These are phyloP conservation scores for Tulasnella sp. DNA, from an alignment of 768 basidiomycete species.

Conservation along the genomic window DNA sequence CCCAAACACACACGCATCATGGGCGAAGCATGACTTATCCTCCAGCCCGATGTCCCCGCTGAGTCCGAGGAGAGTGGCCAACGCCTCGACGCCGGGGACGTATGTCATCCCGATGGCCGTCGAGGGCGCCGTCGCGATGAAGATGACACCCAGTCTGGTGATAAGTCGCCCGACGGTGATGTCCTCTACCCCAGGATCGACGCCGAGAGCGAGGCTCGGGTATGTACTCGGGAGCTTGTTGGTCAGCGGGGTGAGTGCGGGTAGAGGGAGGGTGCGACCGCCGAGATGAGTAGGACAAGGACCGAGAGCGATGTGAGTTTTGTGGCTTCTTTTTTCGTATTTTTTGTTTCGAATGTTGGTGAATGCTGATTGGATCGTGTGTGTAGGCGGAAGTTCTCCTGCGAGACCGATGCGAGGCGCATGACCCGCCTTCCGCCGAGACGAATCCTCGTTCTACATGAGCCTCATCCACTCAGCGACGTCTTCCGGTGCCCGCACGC, in stretches of 20 bases:
- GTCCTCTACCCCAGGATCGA: too few species aligned
- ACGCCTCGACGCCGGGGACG: neutral
- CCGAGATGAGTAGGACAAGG: neutral
- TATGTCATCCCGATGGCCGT: neutral
- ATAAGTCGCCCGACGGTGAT: neutral
- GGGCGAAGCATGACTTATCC: neutral
- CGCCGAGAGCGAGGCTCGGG: neutral
- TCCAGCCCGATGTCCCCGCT: neutral
- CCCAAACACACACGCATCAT: neutral
- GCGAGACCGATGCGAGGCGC: neutral
- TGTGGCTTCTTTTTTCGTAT: neutral
- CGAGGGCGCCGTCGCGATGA: neutral
- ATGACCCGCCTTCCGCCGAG: neutral
- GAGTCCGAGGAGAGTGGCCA: neutral
- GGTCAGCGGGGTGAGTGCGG: neutral
- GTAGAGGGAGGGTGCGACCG: neutral
- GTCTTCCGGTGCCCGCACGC: neutral
- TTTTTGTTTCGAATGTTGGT: neutral
- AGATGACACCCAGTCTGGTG: constrained; percentile 3
- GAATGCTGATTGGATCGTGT: neutral
- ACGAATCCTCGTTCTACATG: constrained; percentile 3
- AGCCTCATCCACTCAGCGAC: neutral
- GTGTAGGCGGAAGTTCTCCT: neutral
- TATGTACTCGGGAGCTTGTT: neutral
- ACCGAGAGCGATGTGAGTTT: neutral